Percentiles rank a stretch among this genome's conserved stretches.
Evolutionary conservation across 441 rosid species (phyloP).

Genomic region (Caryocar brasiliense): DNA sequence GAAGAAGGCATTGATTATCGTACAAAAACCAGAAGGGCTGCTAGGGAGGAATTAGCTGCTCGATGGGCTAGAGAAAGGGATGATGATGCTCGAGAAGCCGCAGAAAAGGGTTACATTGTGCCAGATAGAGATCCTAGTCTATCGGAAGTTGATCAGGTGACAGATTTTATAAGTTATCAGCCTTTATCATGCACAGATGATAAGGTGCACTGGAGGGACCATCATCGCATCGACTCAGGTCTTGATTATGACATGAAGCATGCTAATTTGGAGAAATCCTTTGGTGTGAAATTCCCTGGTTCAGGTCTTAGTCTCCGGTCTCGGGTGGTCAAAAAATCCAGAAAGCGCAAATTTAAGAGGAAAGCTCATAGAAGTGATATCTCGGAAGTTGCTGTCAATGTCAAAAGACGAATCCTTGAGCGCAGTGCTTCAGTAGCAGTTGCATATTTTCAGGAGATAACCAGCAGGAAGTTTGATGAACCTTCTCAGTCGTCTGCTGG

Average conservation of each 20-base stretch:
- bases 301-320: conserved; percentile 71
- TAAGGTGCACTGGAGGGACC: conserved; percentile 73
- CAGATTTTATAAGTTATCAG: conserved; percentile 29
- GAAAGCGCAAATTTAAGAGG: conserved; percentile 54
- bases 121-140: conserved; percentile 34
- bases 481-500: conserved; percentile 27
- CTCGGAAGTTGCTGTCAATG: conserved; percentile 32
- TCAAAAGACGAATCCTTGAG: conserved; percentile 74
- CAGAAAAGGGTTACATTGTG: conserved; percentile 67
- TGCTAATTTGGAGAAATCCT: conserved; percentile 89
- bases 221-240: conserved; percentile 76
- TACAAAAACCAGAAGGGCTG: conserved; percentile 69
- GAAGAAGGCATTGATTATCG: conserved; percentile 98
- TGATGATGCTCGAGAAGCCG: conserved; percentile 63
- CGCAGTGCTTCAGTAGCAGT: conserved; percentile 74
- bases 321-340: conserved; percentile 46
- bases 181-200: conserved; percentile 64
- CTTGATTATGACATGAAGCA: conserved; percentile 77
- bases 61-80: conserved; percentile 62
- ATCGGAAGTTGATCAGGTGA: conserved; percentile 33
- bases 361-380: conserved; percentile 39
- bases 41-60: conserved; percentile 68
- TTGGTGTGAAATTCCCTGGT: conserved; percentile 84
- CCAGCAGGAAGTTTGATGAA: conserved; percentile 32
- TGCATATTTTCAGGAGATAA: conserved; percentile 49